Evolutionary conservation across 2,329 filamentous ascomycete genomes (phyloP).

Genomic region (Nemania sp.): DNA sequence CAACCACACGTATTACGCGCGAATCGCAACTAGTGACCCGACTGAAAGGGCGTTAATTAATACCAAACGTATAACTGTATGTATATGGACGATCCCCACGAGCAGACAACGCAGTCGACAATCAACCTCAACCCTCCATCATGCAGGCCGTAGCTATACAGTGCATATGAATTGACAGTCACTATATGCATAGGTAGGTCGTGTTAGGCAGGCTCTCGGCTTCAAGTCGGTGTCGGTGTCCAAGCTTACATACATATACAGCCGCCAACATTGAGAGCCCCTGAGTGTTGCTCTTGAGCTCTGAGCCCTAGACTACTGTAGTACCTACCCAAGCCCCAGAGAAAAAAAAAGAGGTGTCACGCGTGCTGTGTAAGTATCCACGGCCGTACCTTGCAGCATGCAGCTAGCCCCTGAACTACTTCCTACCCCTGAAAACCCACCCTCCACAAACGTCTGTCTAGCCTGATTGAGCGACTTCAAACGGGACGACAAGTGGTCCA

Average conservation of each 20-base stretch:
- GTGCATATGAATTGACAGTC: conserved; percentile 1
- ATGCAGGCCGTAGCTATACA: conserved; percentile 13
- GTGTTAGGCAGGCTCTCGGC: background rate
- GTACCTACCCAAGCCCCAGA: too few species aligned
- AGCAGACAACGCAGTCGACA: conserved; percentile 16
- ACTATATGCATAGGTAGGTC: background rate
- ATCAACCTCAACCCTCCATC: background rate
- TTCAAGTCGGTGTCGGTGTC: conserved; percentile 23
- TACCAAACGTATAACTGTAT: conserved; percentile 3
- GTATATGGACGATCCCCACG: background rate
- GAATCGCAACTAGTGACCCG: background rate
- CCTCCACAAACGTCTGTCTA: conserved; percentile 45
- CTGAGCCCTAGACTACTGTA: conserved; percentile 34
- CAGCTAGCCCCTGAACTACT: conserved; percentile 36
- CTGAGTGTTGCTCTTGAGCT: too few species aligned
- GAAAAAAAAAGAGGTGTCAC: conserved; percentile 39
- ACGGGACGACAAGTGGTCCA: conserved; percentile 29
- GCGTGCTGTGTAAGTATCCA: conserved; percentile 38
- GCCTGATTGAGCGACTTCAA: conserved; percentile 41
- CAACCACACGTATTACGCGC: background rate
- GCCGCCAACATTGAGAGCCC: conserved; percentile 24
- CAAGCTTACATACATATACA: conserved; percentile 7
- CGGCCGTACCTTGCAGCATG: conserved; percentile 46
- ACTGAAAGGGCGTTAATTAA: background rate
- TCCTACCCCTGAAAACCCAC: conserved; percentile 38